Percentiles rank a stretch among this genome's conserved stretches.
Conservation (phyloP, 345 rosid species). For the Dimocarpus longan region DNA sequence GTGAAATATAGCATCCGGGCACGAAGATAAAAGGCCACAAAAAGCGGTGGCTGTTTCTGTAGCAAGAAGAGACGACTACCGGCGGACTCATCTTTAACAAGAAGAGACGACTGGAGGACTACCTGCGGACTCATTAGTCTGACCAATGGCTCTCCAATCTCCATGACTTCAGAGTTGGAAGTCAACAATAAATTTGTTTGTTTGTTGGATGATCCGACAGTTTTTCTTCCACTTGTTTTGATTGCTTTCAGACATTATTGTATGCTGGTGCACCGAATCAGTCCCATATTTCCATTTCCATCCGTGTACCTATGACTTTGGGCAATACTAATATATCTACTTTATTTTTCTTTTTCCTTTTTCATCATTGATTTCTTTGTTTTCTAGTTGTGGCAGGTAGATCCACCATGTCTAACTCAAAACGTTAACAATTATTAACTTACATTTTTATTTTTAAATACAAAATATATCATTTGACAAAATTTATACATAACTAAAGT, state of each 20-base stretch:
- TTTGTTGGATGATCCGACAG: slow-evolving; percentile 8
- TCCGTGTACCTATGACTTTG: background rate
- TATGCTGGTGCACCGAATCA: slow-evolving; percentile 24
- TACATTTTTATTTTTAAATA: too few species aligned
- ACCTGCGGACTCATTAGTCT: slow-evolving; percentile 12
- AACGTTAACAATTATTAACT: background rate
- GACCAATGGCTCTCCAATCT: background rate
- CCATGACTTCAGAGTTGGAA: background rate
- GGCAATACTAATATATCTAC: too few species aligned
- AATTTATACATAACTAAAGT: background rate
- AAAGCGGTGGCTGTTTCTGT: too few species aligned
- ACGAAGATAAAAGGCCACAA: too few species aligned
- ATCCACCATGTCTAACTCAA: background rate
- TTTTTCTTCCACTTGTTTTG: too few species aligned
- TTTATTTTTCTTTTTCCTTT: too few species aligned
- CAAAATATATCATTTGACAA: background rate
- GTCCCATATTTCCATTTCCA: background rate
- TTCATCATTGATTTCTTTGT: background rate
- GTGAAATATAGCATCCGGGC: too few species aligned
- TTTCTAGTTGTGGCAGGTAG: background rate
- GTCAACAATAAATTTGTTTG: slow-evolving; percentile 13
- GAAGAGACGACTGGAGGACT: background rate
- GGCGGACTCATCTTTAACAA: too few species aligned
- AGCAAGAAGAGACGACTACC: background rate
- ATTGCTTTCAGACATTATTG: background rate